Conservation (phyloP, 345 rosid species). For the Arabis hirsuta region DNA sequence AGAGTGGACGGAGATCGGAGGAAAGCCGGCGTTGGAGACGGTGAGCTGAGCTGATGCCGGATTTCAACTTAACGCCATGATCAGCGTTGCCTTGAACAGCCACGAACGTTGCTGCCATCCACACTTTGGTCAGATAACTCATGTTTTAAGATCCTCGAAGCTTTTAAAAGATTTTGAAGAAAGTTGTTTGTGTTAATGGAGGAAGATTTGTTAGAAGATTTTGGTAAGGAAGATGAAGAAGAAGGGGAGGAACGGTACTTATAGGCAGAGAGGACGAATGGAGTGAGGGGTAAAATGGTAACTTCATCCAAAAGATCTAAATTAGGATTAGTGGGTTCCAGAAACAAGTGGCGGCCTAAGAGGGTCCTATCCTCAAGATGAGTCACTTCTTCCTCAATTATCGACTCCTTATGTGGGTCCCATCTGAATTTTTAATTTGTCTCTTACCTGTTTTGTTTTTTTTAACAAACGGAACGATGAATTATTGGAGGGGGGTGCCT, state of each 20-base stretch:
- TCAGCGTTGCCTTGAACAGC: constrained; percentile 72
- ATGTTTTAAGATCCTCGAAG: not conserved
- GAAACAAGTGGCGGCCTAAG: constrained; percentile 32
- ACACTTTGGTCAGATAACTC: constrained; percentile 55
- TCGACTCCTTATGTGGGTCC: not conserved
- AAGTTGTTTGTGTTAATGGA: too few species aligned
- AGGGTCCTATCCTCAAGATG: constrained; percentile 38
- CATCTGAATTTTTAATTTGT: constrained; percentile 4
- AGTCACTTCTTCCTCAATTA: constrained; percentile 36
- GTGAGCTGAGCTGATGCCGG: constrained; percentile 53
- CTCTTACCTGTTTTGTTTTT: not conserved
- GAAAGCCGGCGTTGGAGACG: constrained; percentile 52
- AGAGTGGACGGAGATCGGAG: constrained; percentile 62
- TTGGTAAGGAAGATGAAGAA: constrained; percentile 11
- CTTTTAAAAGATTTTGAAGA: not conserved
- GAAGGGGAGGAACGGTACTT: constrained; percentile 7
- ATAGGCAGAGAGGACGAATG: constrained; percentile 26
- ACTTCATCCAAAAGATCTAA: not conserved
- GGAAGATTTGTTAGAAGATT: not conserved
- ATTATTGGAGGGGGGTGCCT: not conserved
- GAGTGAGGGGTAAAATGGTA: constrained; percentile 14
- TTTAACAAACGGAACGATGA: not conserved
- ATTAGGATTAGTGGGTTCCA: constrained; percentile 36
- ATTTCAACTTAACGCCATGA: constrained; percentile 57
- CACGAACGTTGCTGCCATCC: constrained; percentile 79